Base-by-base conservation (phyloP, 139 green algal species). In the Prasinococcaceae sp. region DNA sequence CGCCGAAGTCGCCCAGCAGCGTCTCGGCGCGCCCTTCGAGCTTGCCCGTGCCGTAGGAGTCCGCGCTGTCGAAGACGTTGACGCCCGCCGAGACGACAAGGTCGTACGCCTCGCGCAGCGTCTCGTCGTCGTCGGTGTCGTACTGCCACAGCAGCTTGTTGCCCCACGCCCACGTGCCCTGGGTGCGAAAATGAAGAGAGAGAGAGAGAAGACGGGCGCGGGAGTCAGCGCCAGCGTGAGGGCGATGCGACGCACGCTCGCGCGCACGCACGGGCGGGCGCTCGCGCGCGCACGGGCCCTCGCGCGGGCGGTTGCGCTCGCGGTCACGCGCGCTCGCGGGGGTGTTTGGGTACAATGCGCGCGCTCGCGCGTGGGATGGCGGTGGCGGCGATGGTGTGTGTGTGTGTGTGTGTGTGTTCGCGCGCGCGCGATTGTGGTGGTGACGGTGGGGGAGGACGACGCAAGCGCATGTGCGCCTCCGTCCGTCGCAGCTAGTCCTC, bases 111-210 rank as follows among this genome's bases (percentile, higher is more conserved):
- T 77, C 29, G 52, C 90, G 76, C 46, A 98, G 74, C 68, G 95
- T 84, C 0, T 47, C 39, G 57, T 98, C 89, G 72, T 84, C 84
- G 2, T 42, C 30, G 24, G 86, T 63, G 8, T 82, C 54, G 70
- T 98, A 98, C 3, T 72, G 78, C 83, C 80, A 95, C 30, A 95
- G 58, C 47, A 94, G 75, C 50, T 80, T 59, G 54, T 93, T 93
- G 25, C 77, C 77, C 76, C 73, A 79, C 20, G 65, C 44, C 67
- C 74, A 78, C 12, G 51, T 70, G 14, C 72, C 63, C 47, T 77
- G 4, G 35, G 25, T 37, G 1, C 39, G 48, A 38, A 6, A 36
- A 9, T 36, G 25, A 19, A 8, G 42, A 53, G 19, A 0, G 14
- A 41, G 33, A 14, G 12, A 20, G 12, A 41, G 12, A 41, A 41